phyloP scores from a whole-genome alignment of 441 rosid species.

The Hura crepitans region DNA sequence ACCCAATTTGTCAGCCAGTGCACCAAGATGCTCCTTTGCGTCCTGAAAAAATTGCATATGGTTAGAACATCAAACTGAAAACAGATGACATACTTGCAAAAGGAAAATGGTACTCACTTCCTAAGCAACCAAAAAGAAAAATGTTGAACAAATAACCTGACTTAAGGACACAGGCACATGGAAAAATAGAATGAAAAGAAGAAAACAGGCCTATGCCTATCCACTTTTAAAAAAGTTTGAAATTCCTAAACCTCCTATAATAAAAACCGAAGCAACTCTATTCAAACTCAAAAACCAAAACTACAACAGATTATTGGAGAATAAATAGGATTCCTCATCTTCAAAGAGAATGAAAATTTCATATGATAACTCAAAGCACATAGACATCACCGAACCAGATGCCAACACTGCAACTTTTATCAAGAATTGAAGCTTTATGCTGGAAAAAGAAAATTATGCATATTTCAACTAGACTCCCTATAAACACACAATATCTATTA shows the following conservation, averaged over 20 bases:
- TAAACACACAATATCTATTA: neutral
- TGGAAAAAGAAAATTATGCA: neutral
- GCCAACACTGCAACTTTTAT: neutral
- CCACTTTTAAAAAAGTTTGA: neutral
- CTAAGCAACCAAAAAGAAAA: conserved; percentile 1
- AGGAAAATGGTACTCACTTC: neutral
- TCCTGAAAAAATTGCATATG: conserved; percentile 52
- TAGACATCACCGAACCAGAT: too few species aligned
- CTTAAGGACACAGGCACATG: neutral
- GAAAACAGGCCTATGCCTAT: neutral
- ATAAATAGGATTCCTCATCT: neutral
- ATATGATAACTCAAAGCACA: too few species aligned
- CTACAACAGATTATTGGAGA: neutral
- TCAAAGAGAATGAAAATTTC: too few species aligned
- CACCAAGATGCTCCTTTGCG: conserved; percentile 93
- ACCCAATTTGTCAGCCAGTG: conserved; percentile 91
- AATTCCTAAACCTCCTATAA: neutral
- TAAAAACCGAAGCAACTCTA: neutral
- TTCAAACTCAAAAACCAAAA: neutral
- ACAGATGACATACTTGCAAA: neutral
- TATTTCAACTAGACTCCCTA: neutral
- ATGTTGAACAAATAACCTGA: neutral
- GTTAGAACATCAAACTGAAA: conserved; percentile 20
- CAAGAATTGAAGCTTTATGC: neutral
- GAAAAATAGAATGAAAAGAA: neutral